A percentile compares a stretch with the other conserved stretches of the same genome.
Evolutionary conservation across 352 stramenopile genomes (phyloP).

Genomic region (Aphanomyces stellatus): DNA sequence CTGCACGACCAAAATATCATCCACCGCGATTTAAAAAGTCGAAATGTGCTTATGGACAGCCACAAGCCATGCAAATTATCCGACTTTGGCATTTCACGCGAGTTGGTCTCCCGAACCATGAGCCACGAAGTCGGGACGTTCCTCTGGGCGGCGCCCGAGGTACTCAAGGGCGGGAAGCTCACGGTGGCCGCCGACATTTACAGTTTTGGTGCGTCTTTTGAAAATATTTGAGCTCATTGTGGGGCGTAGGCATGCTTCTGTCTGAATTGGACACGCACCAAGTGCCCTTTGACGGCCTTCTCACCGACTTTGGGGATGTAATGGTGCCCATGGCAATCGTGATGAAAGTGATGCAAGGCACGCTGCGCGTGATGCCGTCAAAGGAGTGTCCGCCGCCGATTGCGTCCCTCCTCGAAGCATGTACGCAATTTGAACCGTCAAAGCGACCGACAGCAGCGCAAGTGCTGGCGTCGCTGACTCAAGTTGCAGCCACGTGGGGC

Average conservation of each 20-base stretch:
- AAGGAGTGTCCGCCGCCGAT: neutral
- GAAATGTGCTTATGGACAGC: neutral
- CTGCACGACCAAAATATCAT: too few species aligned
- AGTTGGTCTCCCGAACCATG: conserved; percentile 54
- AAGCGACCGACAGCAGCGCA: neutral
- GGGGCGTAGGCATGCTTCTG: conserved; percentile 10
- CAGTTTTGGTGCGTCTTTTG: neutral
- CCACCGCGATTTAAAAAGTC: too few species aligned
- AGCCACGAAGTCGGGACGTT: conserved; percentile 37
- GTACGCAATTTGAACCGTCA: neutral
- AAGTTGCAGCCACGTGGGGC: too few species aligned
- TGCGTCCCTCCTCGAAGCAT: neutral
- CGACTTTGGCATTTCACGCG: conserved; percentile 65
- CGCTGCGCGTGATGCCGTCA: neutral
- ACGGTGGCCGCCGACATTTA: conserved; percentile 57
- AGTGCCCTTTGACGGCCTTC: conserved; percentile 4
- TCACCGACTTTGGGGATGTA: neutral
- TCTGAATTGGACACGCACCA: conserved; percentile 13
- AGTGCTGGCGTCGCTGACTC: too few species aligned
- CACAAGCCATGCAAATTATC: conserved; percentile 43
- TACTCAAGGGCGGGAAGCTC: conserved; percentile 40
- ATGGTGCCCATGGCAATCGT: neutral
- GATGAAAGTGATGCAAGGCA: conserved; percentile 1
- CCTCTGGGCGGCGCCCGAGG: neutral
- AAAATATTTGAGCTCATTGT: neutral